Percentiles rank a stretch among this genome's conserved stretches.
phyloP scores from a whole-genome alignment of 306 rosid species.

The Cicer yamashitae region DNA sequence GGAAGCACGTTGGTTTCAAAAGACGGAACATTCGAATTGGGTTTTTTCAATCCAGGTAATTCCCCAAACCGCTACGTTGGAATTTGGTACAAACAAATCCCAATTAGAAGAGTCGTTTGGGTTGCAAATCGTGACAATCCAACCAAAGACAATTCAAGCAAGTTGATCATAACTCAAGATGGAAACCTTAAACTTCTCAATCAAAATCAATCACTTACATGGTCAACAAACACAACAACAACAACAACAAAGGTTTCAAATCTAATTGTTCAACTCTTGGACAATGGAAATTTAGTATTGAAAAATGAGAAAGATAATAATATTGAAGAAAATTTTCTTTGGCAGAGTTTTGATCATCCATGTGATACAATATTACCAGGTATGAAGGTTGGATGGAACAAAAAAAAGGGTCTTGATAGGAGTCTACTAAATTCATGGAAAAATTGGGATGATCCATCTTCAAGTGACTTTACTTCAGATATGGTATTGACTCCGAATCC shows the following conservation, averaged over 20 bases:
- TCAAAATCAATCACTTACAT: neutral
- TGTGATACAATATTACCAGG: constrained; percentile 57
- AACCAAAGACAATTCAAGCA: constrained; percentile 17
- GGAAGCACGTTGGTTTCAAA: constrained; percentile 27
- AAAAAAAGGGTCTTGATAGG: constrained; percentile 44
- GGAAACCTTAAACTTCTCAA: constrained; percentile 11
- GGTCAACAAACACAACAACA: constrained; percentile 26
- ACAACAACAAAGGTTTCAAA: neutral
- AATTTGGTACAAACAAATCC: constrained; percentile 16
- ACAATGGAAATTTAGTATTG: constrained; percentile 57
- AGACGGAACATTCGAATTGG: constrained; percentile 32
- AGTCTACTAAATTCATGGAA: constrained; percentile 54
- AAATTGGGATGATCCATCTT: constrained; percentile 56
- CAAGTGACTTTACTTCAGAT: constrained; percentile 45
- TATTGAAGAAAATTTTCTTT: constrained; percentile 32
- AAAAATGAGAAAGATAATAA: constrained; percentile 44
- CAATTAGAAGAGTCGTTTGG: constrained; percentile 3
- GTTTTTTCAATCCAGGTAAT: constrained; percentile 7
- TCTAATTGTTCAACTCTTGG: constrained; percentile 41
- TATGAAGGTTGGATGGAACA: constrained; percentile 53
- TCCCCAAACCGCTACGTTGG: constrained; percentile 22
- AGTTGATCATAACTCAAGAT: neutral
- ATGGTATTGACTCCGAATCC: constrained; percentile 39
- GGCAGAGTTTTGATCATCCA: constrained; percentile 74
- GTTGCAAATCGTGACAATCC: constrained; percentile 39